Conservation (phyloP, 2,329 filamentous ascomycete species). For the Trichoderma afroharzianum region DNA sequence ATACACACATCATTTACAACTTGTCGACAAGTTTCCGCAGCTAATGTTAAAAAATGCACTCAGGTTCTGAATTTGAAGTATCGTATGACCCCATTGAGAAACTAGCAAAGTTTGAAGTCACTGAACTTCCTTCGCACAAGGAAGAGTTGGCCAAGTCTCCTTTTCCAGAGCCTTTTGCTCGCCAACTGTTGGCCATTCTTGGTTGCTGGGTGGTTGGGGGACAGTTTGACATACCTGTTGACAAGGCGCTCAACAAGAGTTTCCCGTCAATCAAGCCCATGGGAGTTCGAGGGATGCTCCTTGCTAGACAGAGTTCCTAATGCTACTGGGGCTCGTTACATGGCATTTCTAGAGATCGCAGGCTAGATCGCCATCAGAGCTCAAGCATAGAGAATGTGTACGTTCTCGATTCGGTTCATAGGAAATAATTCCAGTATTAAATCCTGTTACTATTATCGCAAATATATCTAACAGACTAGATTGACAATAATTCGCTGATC, state of each 20-base stretch:
- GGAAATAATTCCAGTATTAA: not conserved
- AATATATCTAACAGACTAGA: not conserved
- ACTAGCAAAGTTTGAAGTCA: not conserved
- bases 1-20: not conserved
- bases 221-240: not conserved
- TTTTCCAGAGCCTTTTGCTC: constrained; percentile 1
- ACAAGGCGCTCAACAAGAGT: not conserved
- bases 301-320: not conserved
- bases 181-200: not conserved
- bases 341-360: not conserved
- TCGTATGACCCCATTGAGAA: not conserved
- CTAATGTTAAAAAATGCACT: not conserved
- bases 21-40: not conserved
- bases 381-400: not conserved
- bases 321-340: not conserved
- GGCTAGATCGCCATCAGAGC: not conserved
- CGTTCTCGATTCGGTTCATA: not conserved
- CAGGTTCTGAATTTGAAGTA: not conserved
- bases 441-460: not conserved
- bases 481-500: no score
- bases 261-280: not conserved
- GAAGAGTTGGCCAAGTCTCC: not conserved
- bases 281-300: not conserved
- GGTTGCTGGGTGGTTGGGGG: not conserved
- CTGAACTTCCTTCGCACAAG: not conserved